Percentiles rank a stretch among this genome's conserved stretches.
phyloP scores from a whole-genome alignment of 805 yeast genomes.

The Spathaspora girioi region DNA sequence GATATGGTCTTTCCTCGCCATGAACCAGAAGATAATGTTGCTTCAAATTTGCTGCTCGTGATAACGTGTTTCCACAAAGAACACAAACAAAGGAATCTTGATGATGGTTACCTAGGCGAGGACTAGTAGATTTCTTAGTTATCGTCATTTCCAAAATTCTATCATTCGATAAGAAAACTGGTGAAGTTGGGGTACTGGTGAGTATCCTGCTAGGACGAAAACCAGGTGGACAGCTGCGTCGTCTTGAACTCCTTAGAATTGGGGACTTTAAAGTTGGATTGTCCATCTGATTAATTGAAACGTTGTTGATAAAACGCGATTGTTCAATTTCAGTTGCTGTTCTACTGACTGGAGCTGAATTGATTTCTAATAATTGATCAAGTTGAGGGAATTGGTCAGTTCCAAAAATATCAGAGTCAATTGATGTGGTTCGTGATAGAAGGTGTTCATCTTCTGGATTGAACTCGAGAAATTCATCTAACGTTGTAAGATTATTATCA shows the following conservation, averaged over 20 bases:
- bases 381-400: background rate
- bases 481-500: background rate
- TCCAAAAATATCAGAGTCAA: background rate
- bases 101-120: background rate
- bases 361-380: background rate
- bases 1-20: slow-evolving; percentile 75
- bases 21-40: slow-evolving; percentile 73
- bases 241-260: background rate
- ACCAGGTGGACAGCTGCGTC: background rate
- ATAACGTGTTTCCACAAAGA: slow-evolving; percentile 79
- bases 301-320: background rate
- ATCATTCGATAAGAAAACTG: background rate
- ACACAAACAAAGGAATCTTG: slow-evolving; percentile 60
- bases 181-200: background rate
- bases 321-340: background rate
- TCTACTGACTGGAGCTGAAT: background rate
- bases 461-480: background rate
- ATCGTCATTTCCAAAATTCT: background rate
- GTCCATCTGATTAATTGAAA: background rate
- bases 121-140: background rate
- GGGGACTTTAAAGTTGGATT: background rate
- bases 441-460: background rate
- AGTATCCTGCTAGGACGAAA: background rate
- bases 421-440: background rate
- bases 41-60: slow-evolving; percentile 88